A percentile compares a stretch with the other conserved stretches of the same genome.
These are phyloP conservation scores for Abrus precatorius DNA, from an alignment of 306 rosid species.

Conservation along the genomic window DNA sequence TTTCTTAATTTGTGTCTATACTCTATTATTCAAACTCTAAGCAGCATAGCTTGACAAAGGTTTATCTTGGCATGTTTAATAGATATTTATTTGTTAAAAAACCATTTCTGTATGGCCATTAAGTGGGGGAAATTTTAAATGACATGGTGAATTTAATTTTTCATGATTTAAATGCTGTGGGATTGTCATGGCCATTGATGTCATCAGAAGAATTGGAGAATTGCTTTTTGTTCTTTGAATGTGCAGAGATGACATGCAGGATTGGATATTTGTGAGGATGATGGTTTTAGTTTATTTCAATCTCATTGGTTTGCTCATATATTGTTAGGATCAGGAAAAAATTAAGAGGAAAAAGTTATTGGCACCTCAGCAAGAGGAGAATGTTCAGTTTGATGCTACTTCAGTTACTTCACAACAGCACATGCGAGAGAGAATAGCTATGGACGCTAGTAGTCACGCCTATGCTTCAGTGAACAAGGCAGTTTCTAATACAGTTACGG, in stretches of 20 bases:
- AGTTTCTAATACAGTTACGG: constrained; percentile 53
- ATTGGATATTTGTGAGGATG: constrained; percentile 22
- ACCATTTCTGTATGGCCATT: not conserved
- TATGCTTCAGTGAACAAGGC: constrained; percentile 59
- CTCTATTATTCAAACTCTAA: not conserved
- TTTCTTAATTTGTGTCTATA: not conserved
- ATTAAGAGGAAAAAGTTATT: constrained; percentile 75
- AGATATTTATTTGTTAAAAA: not conserved
- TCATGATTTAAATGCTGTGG: constrained; percentile 15
- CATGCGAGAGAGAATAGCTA: constrained; percentile 61
- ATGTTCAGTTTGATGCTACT: constrained; percentile 58
- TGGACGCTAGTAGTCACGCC: constrained; percentile 65
- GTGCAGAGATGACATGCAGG: constrained; percentile 17
- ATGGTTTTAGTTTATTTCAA: constrained; percentile 15
- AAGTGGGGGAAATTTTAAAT: not conserved
- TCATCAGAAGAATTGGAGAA: not conserved
- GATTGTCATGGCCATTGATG: not conserved
- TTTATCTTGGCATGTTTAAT: not conserved
- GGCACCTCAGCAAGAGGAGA: constrained; percentile 65
- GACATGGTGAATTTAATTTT: not conserved
- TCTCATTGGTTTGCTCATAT: constrained; percentile 40
- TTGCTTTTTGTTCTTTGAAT: constrained; percentile 19
- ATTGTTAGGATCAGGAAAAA: constrained; percentile 75
- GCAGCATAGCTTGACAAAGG: not conserved
- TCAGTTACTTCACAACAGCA: constrained; percentile 63